Evolutionary conservation across 208 protist genomes (phyloP), one percentile per base, ranked within the genome.

Genomic region (Naegleria gruberi): DNA sequence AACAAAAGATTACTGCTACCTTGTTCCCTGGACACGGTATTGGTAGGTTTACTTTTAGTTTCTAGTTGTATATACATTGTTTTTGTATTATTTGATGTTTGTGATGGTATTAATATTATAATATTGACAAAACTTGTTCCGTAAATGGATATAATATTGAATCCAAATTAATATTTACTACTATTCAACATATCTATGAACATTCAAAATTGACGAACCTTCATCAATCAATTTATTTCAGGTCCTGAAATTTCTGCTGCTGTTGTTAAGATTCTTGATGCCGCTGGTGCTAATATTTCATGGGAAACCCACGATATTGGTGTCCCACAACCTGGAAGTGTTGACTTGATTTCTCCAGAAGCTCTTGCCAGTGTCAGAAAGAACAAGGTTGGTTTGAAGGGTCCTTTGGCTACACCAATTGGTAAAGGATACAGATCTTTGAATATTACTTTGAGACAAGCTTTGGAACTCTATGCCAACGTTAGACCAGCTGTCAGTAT

Each of bases 401-500:
- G 51, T 44, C 88, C 88, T 30, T n/a, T 86, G 6, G 55, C n/a
- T 19, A 90, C 88, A 55, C 88, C 88, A 43, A 90, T 90, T 90
- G 88, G 88, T n/a, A 81, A 73, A 43, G 88, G 88, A 41, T 88
- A 90, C 51, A 34, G 82, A 42, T 90, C 88, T n/a, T 51, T 90
- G 34, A 90, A 90, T 30, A 86, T 90, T 55, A 90, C 88, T 7
- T 23, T 92, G 40, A 84, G 91, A 82, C 55, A 91, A 81, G 90
- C 85, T 85, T 77, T 92, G 6, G 82, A 86, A 37, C 82, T 92
- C 40, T 92, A 88, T 77, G 89, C 91, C 42, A 92, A 91, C 57
- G 57, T 92, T 2, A 17, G 87, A 73, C 47, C 83, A 23, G 89
- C 89, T 43, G 43, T 83, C 2, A 51, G 44, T 6, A 44, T 91